A percentile compares a stretch with the other conserved stretches of the same genome.
phyloP scores from a whole-genome alignment of 148 eudicot species.

The Drosera capensis region DNA sequence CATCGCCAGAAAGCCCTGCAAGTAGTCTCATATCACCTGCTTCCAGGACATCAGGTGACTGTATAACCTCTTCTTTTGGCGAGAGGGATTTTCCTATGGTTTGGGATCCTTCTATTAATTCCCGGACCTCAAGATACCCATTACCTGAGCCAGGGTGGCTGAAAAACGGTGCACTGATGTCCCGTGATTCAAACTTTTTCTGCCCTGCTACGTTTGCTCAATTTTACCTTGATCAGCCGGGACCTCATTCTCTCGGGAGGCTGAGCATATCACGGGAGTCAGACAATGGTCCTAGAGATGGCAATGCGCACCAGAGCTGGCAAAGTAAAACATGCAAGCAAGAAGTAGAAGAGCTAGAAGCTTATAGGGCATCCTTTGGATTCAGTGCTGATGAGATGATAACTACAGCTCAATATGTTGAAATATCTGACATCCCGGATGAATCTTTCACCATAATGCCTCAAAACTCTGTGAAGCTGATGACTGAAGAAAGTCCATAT shows the following conservation, averaged over 20 bases:
- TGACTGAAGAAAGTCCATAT: conserved; percentile 22
- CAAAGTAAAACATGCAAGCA: conserved; percentile 49
- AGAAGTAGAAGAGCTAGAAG: conserved; percentile 88
- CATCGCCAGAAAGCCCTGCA: conserved; percentile 83
- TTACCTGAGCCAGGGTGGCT: conserved; percentile 31
- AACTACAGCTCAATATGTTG: conserved; percentile 79
- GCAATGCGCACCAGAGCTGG: conserved; percentile 47
- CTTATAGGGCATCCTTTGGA: conserved; percentile 96
- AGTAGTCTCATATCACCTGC: conserved; percentile 59
- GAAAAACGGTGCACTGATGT: conserved; percentile 24
- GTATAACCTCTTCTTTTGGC: conserved; percentile 26
- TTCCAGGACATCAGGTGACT: conserved; percentile 45
- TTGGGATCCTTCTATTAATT: conserved; percentile 40
- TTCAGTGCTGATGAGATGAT: conserved; percentile 98
- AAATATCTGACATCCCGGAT: conserved; percentile 71
- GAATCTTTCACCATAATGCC: conserved; percentile 67
- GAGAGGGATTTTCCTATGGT: too few species aligned
- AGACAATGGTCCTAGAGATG: conserved; percentile 52
- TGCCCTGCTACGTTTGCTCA: conserved; percentile 98
- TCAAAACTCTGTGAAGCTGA: conserved; percentile 30
- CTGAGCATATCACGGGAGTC: conserved; percentile 79
- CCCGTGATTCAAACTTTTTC: conserved; percentile 81
- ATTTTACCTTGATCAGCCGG: conserved; percentile 70
- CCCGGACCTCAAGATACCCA: conserved; percentile 30
- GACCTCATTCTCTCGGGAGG: conserved; percentile 70